Base-by-base conservation (phyloP, 2,329 filamentous ascomycete species). In the Penicillium sp. region DNA sequence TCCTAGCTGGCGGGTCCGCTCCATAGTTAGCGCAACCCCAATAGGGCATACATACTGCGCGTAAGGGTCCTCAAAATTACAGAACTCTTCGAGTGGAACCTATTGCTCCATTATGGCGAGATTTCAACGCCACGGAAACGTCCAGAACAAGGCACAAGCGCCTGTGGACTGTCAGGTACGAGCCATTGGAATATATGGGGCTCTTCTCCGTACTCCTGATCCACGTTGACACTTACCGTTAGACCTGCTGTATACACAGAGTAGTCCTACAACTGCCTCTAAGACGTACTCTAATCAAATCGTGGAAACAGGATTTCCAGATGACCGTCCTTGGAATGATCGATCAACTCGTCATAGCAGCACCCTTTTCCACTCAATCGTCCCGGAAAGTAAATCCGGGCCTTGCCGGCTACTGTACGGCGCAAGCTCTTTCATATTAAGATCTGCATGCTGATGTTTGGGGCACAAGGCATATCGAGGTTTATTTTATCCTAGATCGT, bases 391-490 rank as follows among this genome's bases (percentile, higher is more conserved):
- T 40, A 11, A 47, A 31, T 48, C 22, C 45, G 50, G 31, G 29
- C 13, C 22, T 22, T n/a, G 42, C 29, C 40, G 45, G 45, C 41
- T n/a, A 34, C 31, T 31, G 13, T 18, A 18, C 18, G 18, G 18
- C 18, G 18, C 32, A 11, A 39, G 31, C 31, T 45, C 39, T 40
- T 27, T 11, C 16, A 48, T 43, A 53, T 48, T 53, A 21, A 48
- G 50, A 53, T 53, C 50, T 45, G 9, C 50, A 44, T 10, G 13
- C 18, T 9, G 24, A 49, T 45, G 27, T 53, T 53, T 49, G 31
- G 44, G 48, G 42, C 18, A 27, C 22, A 36, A 40, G 14, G 36
- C 13, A 32, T 18, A 24, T 27, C 18, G 10, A 36, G 27, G 29
- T 21, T 32, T 40, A 14, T 16, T 34, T n/a, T 6, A 7, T 24